Conservation (phyloP, 2,329 filamentous ascomycete species). For the Laburnicola sp. region DNA sequence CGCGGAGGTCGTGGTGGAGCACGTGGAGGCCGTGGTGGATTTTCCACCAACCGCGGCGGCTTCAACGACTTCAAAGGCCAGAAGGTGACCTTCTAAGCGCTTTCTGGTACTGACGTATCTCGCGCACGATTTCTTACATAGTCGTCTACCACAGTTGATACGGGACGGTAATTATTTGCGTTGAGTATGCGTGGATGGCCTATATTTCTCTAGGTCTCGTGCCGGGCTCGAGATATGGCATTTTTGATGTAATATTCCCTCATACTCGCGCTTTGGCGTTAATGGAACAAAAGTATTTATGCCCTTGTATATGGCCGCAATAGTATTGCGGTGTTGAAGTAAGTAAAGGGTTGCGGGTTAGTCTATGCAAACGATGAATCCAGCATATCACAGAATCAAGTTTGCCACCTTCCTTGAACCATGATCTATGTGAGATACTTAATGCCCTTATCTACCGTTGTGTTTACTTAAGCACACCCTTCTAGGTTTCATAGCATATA, state of each 20-base stretch:
- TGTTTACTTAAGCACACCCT: too few relatives aligned
- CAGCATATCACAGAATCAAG: background rate
- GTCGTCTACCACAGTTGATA: background rate
- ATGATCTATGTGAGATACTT: too few relatives aligned
- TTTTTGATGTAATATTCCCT: constrained; percentile 4
- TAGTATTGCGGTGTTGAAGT: background rate
- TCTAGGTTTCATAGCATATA: too few relatives aligned
- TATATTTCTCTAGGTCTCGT: background rate
- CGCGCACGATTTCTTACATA: constrained; percentile 1
- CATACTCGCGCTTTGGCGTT: constrained; percentile 4
- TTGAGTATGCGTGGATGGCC: constrained; percentile 1
- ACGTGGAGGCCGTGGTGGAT: constrained; percentile 47
- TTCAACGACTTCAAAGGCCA: constrained; percentile 73
- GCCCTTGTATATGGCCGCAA: background rate
- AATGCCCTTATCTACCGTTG: too few relatives aligned
- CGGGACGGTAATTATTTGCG: constrained; percentile 1
- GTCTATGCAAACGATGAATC: background rate
- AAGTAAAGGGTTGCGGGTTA: background rate
- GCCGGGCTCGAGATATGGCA: background rate
- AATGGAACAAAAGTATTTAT: constrained; percentile 4
- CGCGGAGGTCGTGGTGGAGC: constrained; percentile 54
- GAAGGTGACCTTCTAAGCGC: constrained; percentile 69
- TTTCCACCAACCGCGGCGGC: constrained; percentile 49
- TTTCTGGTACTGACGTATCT: background rate
- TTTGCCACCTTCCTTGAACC: too few relatives aligned